Evolutionary conservation across 2,329 filamentous ascomycete species (phyloP), one percentile per base, ranked within the genome.

Genomic region (Graphium sp.): DNA sequence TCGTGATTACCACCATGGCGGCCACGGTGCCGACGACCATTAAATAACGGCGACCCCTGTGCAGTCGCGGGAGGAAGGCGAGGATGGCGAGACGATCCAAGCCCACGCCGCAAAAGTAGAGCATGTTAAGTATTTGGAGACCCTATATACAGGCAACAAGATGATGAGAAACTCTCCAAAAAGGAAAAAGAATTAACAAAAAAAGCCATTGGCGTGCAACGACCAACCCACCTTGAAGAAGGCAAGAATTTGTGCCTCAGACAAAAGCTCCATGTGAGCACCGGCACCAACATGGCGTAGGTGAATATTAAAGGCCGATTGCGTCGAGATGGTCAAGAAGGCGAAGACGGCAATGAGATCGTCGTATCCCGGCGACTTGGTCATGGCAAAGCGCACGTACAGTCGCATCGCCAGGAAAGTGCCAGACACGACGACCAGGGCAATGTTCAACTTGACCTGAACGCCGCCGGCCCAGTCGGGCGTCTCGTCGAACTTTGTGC

Each of bases 51-150:
- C 25, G 5, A 31, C 23, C 45, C 35, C 43, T 46, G 26, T 36
- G 38, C 10, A 53, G 39, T n/a, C 49, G 44, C 7, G 44, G 42
- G 9, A 53, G 34, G 32, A 53, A 51, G 6, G 45, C 43, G 7
- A 48, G 38, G 18, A 54, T 48, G 3, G 48, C 41, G 11, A 52
- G 29, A 24, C 49, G 39, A 15, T 52, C 42, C 4, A 47, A 32
- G 11, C 45, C 48, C 2, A 48, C 41, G 3, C 35, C 39, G 32
- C 46, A 39, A 30, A 53, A 46, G 34, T 47, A 46, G 17, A 48
- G 17, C 10, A 45, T 20, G 18, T 26, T n/a, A n/a, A n/a, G n/a
- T n/a, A n/a, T n/a, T n/a, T n/a, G 33, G 7, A 38, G 18, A 22
- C 29, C 27, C 23, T 31, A 24, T 5, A 24, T 31, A n/a, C n/a